Evolutionary conservation across 768 basidiomycete species (phyloP), one percentile per base, ranked within the genome.

Genomic region (Suillus luteus): DNA sequence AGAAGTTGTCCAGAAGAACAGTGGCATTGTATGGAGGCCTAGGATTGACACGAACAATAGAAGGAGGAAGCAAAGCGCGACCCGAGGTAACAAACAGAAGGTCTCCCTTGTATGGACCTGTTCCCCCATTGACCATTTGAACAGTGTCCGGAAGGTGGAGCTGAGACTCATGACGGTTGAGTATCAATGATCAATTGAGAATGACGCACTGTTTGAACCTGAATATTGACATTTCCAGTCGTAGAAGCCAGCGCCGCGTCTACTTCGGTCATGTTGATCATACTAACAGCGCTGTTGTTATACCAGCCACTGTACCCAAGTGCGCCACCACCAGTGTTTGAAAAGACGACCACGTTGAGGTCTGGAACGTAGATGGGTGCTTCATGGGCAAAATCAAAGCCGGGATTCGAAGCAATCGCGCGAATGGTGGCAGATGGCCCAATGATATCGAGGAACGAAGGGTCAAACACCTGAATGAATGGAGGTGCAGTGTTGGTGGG

Each of bases 91-190:
- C 77, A 52, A 92, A 82, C 33, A 91, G 73, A 9, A 91, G 76
- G 65, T 84, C 78, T 54, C 82, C 84, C n/a, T 80, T 79, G 78
- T 81, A 87, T 7, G 86, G 85, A 0, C 86, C 88, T 43, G 85
- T 90, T n/a, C 86, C 87, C 44, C 86, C 87, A 68, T 89, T 89
- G 40, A 87, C 87, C 85, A 89, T 89, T 71, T 90, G 87, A 11
- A 89, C 77, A 2, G 79, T 78, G 22, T 85, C 82, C 0, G 85
- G 79, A 46, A 89, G 79, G 67, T 81, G 77, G 19, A 92, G 78
- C 90, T 90, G 63, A 61, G 10, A 59, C 66, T 49, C 60, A 64
- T 31, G 58, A 70, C 14, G 66, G 57, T 55, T 46, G 64, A 67
- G 57, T 15, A 11, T 57, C 35, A 24, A 27, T 10, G 8, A 0